phyloP scores from a whole-genome alignment of 371 early-diverging fungal species.

The Blakeslea trispora region DNA sequence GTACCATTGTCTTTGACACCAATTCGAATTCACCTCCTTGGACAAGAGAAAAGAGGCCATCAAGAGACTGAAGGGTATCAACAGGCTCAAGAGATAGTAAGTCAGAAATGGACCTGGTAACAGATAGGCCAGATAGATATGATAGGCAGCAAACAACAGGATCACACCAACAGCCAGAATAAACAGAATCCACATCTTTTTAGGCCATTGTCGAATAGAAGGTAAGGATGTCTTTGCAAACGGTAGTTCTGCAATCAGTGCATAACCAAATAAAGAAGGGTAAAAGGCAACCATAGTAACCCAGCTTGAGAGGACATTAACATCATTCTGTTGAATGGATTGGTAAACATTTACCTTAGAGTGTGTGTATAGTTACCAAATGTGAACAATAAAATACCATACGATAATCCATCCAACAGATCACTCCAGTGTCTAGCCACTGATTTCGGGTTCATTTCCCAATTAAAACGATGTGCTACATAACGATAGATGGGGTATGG shows the following conservation, averaged over 20 bases:
- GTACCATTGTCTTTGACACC: constrained; percentile 21
- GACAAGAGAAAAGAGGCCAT: constrained; percentile 31
- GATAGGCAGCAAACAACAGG: constrained; percentile 62
- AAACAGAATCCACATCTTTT: constrained; percentile 67
- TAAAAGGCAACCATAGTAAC: constrained; percentile 70
- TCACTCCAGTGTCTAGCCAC: constrained; percentile 69
- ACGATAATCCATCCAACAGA: constrained; percentile 54
- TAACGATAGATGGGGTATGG: constrained; percentile 58
- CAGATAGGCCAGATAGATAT: constrained; percentile 54
- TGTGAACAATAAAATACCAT: constrained; percentile 70
- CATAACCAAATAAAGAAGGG: constrained; percentile 67
- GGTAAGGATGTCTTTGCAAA: constrained; percentile 72
- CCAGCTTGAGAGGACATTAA: too few relatives aligned
- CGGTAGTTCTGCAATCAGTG: constrained; percentile 68
- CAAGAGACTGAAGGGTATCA: constrained; percentile 54
- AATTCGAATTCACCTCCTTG: constrained; percentile 47
- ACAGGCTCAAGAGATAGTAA: constrained; percentile 56
- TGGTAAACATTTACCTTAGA: constrained; percentile 61
- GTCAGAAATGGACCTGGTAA: constrained; percentile 41
- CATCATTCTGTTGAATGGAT: too few relatives aligned
- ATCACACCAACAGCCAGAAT: constrained; percentile 58
- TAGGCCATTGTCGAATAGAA: constrained; percentile 67
- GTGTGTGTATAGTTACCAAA: constrained; percentile 82
- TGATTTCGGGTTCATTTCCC: constrained; percentile 67
- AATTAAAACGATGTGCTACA: constrained; percentile 58